phyloP scores from a whole-genome alignment of 2,329 filamentous ascomycete species.

The Bipolaris oryzae region DNA sequence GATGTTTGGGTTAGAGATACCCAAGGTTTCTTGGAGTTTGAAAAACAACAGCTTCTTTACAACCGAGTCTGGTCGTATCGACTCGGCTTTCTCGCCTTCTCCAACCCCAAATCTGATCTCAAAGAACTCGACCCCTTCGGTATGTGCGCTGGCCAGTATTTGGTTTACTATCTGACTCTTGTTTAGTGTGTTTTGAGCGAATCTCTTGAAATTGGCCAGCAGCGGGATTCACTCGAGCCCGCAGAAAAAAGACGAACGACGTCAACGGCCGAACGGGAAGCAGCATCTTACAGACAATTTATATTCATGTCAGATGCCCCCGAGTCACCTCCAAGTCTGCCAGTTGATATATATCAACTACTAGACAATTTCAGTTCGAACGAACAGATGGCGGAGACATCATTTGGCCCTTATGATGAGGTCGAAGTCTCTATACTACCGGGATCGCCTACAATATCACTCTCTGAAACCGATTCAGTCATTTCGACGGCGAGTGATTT shows the following conservation, averaged over 20 bases:
- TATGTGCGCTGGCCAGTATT: constrained; percentile 20
- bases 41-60: constrained; percentile 14
- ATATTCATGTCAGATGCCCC: constrained; percentile 25
- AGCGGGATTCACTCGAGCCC: constrained; percentile 13
- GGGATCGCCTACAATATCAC: neutral
- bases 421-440: constrained; percentile 2
- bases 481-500: constrained; percentile 16
- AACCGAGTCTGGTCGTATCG: constrained; percentile 25
- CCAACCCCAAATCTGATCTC: constrained; percentile 29
- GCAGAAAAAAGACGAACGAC: neutral
- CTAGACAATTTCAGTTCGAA: neutral
- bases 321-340: constrained; percentile 33
- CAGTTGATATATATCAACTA: constrained; percentile 22
- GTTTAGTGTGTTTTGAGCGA: constrained; percentile 30
- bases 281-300: constrained; percentile 16
- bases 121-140: constrained; percentile 32
- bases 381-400: neutral
- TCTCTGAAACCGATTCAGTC: constrained; percentile 23
- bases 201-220: constrained; percentile 24
- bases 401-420: neutral
- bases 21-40: constrained; percentile 28
- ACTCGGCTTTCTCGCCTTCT: constrained; percentile 31
- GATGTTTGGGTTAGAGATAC: constrained; percentile 14
- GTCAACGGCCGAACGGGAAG: neutral
- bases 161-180: constrained; percentile 16